phyloP scores from a whole-genome alignment of 192 early-diverging fungal genomes.

The Pilaira anomala region DNA sequence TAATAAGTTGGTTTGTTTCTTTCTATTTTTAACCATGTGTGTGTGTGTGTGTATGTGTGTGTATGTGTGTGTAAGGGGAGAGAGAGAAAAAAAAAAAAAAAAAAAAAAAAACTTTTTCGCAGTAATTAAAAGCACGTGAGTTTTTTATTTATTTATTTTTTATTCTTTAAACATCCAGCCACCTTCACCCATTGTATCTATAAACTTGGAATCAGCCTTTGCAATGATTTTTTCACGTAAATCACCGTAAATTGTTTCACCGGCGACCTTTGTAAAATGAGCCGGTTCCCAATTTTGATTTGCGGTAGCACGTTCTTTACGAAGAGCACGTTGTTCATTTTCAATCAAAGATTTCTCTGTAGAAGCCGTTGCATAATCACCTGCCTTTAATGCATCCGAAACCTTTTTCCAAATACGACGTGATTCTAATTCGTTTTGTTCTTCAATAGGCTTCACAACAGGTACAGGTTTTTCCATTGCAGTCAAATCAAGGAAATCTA shows the following conservation, averaged over 20 bases:
- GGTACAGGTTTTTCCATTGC: slow-evolving; percentile 46
- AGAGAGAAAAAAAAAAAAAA: not conserved
- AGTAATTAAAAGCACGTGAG: not conserved
- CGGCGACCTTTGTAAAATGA: slow-evolving; percentile 45
- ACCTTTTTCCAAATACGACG: slow-evolving; percentile 70
- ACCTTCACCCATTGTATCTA: slow-evolving; percentile 33
- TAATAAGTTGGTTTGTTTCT: too few relatives aligned
- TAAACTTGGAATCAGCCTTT: slow-evolving; percentile 35
- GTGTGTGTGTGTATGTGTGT: too few relatives aligned
- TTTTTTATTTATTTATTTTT: not conserved
- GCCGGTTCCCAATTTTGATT: slow-evolving; percentile 52
- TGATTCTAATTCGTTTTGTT: slow-evolving; percentile 64
- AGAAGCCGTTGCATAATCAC: slow-evolving; percentile 68
- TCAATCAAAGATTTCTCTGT: slow-evolving; percentile 69
- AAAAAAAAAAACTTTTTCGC: slow-evolving; percentile 5
- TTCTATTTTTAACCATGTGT: too few relatives aligned
- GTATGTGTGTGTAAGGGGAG: not conserved
- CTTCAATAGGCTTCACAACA: slow-evolving; percentile 55
- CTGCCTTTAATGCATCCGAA: slow-evolving; percentile 59
- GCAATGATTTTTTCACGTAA: slow-evolving; percentile 27
- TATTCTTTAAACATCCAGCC: slow-evolving; percentile 12
- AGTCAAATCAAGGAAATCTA: slow-evolving; percentile 59
- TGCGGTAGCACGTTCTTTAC: slow-evolving; percentile 56
- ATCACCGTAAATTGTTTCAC: slow-evolving; percentile 32
- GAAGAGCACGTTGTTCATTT: slow-evolving; percentile 58